Evolutionary conservation across 2,329 filamentous ascomycete genomes (phyloP), one percentile per base, ranked within the genome.

Genomic region (Cercospora nicotianae): DNA sequence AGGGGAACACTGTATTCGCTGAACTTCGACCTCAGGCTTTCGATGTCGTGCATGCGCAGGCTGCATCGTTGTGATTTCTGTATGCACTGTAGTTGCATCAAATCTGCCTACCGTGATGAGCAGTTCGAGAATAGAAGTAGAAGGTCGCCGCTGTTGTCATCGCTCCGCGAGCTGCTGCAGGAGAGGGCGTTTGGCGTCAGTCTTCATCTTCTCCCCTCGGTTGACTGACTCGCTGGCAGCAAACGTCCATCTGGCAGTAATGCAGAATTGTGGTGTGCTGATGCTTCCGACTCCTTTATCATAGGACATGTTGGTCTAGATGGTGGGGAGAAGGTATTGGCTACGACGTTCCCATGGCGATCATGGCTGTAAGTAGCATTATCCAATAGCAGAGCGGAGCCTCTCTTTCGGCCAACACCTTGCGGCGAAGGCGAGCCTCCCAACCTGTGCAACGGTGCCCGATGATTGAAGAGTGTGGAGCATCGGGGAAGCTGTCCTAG

Each of bases 91-190:
- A 26, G 31, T 26, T 26, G 12, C n/a, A 45, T 30, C 26, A 18
- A 45, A 62, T 62, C 23, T 62, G 23, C 60, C 42, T 31, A 30
- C 60, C 36, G 36, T 31, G 36, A 45, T 62, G 20, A 62, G 28
- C 23, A 45, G 26, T n/a, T 30, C 39, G 18, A 62, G 60, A 62
- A 62, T 62, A 62, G 60, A 30, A 26, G 36, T 18, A 10, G 16
- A 51, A 20, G 26, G 33, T 39, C 60, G 36, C 39, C 26, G 55
- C 55, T 31, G 39, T 48, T 31, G 36, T 45, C 60, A 31, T 51
- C 33, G 60, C 60, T 45, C 23, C 60, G 60, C 39, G 20, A 62
- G 42, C 60, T 62, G 33, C 60, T 62, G 60, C 60, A 62, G 60
- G 60, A 45, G 60, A 39, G 28, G 5, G 28, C 18, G 10, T 33